These are phyloP conservation scores for Pseudotsuga menziesii DNA, from an alignment of 75 land plant species.

Conservation along the genomic window DNA sequence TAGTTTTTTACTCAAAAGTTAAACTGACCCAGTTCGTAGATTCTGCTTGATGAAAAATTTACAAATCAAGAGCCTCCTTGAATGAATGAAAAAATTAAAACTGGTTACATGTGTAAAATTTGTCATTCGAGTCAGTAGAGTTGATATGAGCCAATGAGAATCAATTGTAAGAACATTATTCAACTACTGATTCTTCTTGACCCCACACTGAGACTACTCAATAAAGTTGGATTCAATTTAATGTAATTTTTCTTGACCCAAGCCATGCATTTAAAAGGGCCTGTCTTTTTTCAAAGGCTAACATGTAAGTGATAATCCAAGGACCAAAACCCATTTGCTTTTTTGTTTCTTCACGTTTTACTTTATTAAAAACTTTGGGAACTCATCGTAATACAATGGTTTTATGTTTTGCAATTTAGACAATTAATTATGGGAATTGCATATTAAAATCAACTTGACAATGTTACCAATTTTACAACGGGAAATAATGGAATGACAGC, in stretches of 20 bases:
- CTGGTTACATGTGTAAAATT: too few species aligned
- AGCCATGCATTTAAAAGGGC: not conserved
- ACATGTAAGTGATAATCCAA: not conserved
- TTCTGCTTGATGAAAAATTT: too few species aligned
- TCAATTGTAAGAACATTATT: too few species aligned
- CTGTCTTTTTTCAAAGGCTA: not conserved
- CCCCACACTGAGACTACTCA: not conserved
- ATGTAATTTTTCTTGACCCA: not conserved
- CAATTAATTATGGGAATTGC: not conserved
- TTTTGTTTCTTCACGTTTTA: too few species aligned
- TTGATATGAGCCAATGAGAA: too few species aligned
- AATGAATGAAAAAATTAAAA: too few species aligned
- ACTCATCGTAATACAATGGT: not conserved
- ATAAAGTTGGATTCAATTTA: not conserved
- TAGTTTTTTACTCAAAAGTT: too few species aligned
- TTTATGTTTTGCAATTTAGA: not conserved
- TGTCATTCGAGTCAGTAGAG: too few species aligned
- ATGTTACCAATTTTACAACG: not conserved
- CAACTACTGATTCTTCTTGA: not conserved
- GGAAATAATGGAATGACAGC: not conserved
- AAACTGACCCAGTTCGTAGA: too few species aligned
- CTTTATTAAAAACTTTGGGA: too few species aligned
- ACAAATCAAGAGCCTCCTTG: too few species aligned
- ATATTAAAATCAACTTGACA: not conserved
- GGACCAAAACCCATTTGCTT: not conserved